These are phyloP conservation scores for Avena atlantica DNA, from an alignment of 176 grass and related monocot genomes.

Conservation along the genomic window DNA sequence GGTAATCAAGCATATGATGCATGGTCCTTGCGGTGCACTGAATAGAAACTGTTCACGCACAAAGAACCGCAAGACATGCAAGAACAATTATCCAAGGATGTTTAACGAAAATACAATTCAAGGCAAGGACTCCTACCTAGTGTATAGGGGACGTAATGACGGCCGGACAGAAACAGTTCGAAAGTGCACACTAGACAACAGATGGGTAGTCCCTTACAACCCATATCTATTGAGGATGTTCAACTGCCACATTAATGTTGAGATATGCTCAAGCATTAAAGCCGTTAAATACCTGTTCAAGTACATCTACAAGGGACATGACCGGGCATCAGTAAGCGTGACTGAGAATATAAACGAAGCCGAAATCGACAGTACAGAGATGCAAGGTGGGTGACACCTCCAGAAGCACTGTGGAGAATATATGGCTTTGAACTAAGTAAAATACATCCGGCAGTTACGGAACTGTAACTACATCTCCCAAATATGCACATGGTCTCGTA, in stretches of 20 bases:
- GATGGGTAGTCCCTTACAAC: not conserved
- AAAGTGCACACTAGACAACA: not conserved
- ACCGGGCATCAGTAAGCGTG: not conserved
- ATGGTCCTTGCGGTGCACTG: not conserved
- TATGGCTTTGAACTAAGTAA: not conserved
- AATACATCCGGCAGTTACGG: not conserved
- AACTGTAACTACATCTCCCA: not conserved
- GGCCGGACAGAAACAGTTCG: not conserved
- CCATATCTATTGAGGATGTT: not conserved
- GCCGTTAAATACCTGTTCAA: not conserved
- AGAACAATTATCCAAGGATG: not conserved
- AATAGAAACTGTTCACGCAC: not conserved
- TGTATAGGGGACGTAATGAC: not conserved
- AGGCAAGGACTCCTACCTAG: not conserved
- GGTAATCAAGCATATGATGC: not conserved
- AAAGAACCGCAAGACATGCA: not conserved
- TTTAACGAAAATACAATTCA: not conserved
- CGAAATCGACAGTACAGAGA: not conserved
- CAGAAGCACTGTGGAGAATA: not conserved
- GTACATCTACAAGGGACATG: not conserved
- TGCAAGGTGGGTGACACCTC: not conserved
- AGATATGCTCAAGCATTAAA: not conserved
- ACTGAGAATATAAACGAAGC: not conserved
- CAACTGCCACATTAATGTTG: conserved; percentile 4
- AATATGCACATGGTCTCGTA: not conserved